Percentiles rank a stretch among this genome's conserved stretches.
Evolutionary conservation across 306 rosid species (phyloP).

Genomic region (Prunus armeniaca): DNA sequence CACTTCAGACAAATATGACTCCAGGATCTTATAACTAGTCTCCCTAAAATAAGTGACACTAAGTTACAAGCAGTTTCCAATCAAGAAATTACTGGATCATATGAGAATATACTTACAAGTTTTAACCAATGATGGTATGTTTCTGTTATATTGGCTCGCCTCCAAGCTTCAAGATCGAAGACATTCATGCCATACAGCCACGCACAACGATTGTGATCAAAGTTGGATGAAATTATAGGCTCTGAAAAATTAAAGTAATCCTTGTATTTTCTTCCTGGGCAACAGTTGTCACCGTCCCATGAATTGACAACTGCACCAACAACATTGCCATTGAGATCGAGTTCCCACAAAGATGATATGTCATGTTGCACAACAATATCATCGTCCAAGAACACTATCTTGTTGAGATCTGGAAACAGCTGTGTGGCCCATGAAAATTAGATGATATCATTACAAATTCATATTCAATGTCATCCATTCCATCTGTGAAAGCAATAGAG

Average conservation of each 20-base stretch:
- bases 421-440: constrained; percentile 53
- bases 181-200: constrained; percentile 78
- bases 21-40: background rate
- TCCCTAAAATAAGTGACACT: background rate
- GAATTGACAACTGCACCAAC: constrained; percentile 75
- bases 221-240: constrained; percentile 63
- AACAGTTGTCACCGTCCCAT: constrained; percentile 58
- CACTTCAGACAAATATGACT: background rate
- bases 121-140: constrained; percentile 72
- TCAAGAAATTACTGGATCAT: background rate
- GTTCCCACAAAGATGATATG: constrained; percentile 75
- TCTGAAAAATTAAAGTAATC: constrained; percentile 81
- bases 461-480: constrained; percentile 23
- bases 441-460: constrained; percentile 37
- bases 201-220: constrained; percentile 49
- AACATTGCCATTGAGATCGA: constrained; percentile 80
- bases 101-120: constrained; percentile 49
- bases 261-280: constrained; percentile 61
- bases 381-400: constrained; percentile 79
- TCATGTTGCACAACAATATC: constrained; percentile 85
- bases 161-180: constrained; percentile 86
- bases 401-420: constrained; percentile 90
- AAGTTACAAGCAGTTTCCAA: background rate
- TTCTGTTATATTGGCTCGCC: constrained; percentile 63
- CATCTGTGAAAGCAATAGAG: constrained; percentile 18